Conservation (phyloP, 1,284 basidiomycete genomes). For the Anthracocystis panici-leucophaei region DNA sequence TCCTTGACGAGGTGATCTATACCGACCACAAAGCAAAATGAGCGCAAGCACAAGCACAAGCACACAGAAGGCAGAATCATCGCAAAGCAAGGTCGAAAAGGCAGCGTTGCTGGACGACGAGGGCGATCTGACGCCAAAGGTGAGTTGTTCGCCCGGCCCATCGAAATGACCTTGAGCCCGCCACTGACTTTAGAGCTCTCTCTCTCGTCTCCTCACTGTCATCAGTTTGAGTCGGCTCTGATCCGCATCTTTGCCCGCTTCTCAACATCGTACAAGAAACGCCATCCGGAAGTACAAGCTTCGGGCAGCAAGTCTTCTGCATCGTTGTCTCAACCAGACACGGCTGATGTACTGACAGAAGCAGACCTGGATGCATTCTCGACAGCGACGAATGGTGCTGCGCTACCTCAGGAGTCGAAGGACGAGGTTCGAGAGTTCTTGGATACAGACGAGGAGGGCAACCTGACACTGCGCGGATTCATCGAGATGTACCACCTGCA, state of each 20-base stretch:
- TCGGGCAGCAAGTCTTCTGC: constrained; percentile 8
- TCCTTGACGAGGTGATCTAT: neutral
- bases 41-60: constrained; percentile 4
- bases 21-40: neutral
- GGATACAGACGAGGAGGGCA: constrained; percentile 51
- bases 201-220: too few relatives aligned
- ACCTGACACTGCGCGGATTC: constrained; percentile 51
- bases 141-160: too few relatives aligned
- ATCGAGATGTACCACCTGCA: constrained; percentile 58
- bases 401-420: constrained; percentile 49
- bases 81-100: constrained; percentile 3
- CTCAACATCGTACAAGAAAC: constrained; percentile 30
- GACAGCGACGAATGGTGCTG: constrained; percentile 43
- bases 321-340: constrained; percentile 20
- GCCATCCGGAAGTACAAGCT: constrained; percentile 10
- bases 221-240: constrained; percentile 40
- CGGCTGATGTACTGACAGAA: constrained; percentile 31
- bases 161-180: too few relatives aligned
- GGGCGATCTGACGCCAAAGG: constrained; percentile 40
- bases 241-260: constrained; percentile 46
- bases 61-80: neutral
- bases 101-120: constrained; percentile 47
- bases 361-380: constrained; percentile 54
- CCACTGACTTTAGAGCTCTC: neutral
- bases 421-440: constrained; percentile 57